Conservation (phyloP, 179 eudicot species). For the Actinidia chinensis region DNA sequence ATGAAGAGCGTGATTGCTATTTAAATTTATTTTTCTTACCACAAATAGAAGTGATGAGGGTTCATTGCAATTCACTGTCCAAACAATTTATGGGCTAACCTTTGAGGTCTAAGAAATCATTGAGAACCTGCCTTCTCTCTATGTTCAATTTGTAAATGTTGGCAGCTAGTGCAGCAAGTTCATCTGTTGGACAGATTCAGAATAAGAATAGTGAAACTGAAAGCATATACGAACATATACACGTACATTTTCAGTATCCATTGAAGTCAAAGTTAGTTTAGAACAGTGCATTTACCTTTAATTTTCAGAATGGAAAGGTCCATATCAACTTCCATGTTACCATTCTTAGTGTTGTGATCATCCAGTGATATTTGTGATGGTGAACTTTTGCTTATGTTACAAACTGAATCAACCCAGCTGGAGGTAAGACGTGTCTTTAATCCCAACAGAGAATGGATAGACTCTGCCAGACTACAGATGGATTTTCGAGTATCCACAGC, state of each 20-base stretch:
- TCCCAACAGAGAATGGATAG: constrained; percentile 27
- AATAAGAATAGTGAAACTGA: background rate
- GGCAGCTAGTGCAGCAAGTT: constrained; percentile 20
- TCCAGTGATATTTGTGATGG: constrained; percentile 16
- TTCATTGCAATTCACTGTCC: background rate
- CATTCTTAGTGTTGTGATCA: background rate
- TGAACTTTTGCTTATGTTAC: constrained; percentile 24
- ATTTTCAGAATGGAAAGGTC: constrained; percentile 8
- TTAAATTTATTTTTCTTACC: background rate
- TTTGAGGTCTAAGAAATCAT: constrained; percentile 29
- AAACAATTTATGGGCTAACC: background rate
- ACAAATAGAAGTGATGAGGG: background rate
- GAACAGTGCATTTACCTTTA: constrained; percentile 15
- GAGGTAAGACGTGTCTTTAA: constrained; percentile 18
- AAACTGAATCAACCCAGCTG: constrained; percentile 27
- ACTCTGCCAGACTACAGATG: constrained; percentile 14
- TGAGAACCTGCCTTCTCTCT: constrained; percentile 24
- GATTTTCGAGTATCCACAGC: constrained; percentile 14
- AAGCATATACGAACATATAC: too few relatives aligned
- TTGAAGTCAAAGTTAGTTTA: background rate
- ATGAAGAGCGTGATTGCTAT: background rate
- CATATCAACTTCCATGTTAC: background rate
- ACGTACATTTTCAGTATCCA: too few relatives aligned
- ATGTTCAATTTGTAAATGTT: constrained; percentile 18
- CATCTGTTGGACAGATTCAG: constrained; percentile 19